A percentile compares a stretch with the other conserved stretches of the same genome.
Conservation (phyloP, 495 filamentous ascomycete species). For the Penicillium chermesinum region DNA sequence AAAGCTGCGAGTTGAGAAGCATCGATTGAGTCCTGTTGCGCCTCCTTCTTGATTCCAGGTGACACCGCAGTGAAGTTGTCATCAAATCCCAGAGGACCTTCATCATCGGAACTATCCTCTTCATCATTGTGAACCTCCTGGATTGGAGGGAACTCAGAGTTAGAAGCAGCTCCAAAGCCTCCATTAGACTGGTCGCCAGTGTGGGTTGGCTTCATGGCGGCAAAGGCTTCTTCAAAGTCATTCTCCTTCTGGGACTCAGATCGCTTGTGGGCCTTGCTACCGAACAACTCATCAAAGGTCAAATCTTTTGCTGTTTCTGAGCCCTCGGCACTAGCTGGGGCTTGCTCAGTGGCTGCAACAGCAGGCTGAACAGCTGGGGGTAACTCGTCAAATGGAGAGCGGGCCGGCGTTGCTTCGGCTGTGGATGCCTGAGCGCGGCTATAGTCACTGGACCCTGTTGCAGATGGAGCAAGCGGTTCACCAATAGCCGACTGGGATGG, state of each 20-base stretch:
- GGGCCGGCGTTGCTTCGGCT: constrained; percentile 13
- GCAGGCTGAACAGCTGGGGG: constrained; percentile 26
- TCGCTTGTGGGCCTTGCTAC: constrained; percentile 49
- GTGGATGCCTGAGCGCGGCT: constrained; percentile 19
- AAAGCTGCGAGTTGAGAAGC: constrained; percentile 39
- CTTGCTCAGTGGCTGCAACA: constrained; percentile 12
- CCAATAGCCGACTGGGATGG: constrained; percentile 47
- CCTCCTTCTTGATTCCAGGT: constrained; percentile 33
- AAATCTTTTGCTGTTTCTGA: constrained; percentile 28
- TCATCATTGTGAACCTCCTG: constrained; percentile 76
- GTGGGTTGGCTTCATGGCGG: constrained; percentile 32
- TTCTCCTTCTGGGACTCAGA: constrained; percentile 54
- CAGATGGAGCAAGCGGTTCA: constrained; percentile 15
- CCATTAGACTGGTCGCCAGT: constrained; percentile 24
- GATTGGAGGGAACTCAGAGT: constrained; percentile 88
- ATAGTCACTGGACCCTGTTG: constrained; percentile 21
- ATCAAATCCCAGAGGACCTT: constrained; percentile 70
- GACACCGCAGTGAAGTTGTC: constrained; percentile 81
- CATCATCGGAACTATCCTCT: constrained; percentile 68
- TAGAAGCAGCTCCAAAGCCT: constrained; percentile 22
- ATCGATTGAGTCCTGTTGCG: constrained; percentile 31
- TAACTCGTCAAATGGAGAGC: constrained; percentile 43
- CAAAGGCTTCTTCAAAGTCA: constrained; percentile 48
- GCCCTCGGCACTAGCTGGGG: constrained; percentile 15
- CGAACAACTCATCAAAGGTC: constrained; percentile 52